Base-by-base conservation (phyloP, 139 green algal species). In the Medakamo hakoo region DNA sequence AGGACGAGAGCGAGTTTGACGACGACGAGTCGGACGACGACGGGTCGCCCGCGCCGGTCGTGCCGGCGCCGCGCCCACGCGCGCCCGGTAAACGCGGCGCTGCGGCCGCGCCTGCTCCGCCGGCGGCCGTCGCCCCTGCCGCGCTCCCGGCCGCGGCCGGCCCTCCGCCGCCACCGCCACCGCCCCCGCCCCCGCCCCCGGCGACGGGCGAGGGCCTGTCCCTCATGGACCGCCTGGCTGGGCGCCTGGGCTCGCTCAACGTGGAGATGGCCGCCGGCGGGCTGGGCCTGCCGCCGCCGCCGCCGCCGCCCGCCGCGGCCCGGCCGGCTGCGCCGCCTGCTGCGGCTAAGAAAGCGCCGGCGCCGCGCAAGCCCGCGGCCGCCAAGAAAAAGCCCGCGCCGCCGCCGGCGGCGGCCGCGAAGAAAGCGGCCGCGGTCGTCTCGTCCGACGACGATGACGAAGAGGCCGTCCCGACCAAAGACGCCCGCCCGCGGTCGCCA, bases 401-500 rank as follows among this genome's bases (percentile, higher is more conserved):
- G 63, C 28, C 20, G 28, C 55, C 49, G 28, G 48, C 63, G 9
- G n/a, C 70, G 4, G 80, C 67, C 25, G 77, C 83, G 57, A 60
- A 82, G 28, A 69, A 80, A 1, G 74, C 75, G 1, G 73, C 73
- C 16, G 78, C 73, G 19, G 72, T 69, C 18, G 78, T 75, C 19
- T 60, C 79, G 29, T 69, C 72, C 21, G 27, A 55, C 25, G 72
- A 67, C 30, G 71, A 77, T 69, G 69, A 75, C n/a, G 66, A 71
- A n/a, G n/a, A n/a, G n/a, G n/a, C n/a, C n/a, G n/a, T n/a, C n/a
- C n/a, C n/a, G n/a, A n/a, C n/a, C n/a, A n/a, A n/a, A n/a, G n/a
- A n/a, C n/a, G n/a, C n/a, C n/a, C n/a, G n/a, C n/a, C n/a, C n/a
- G n/a, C n/a, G n/a, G n/a, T n/a, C n/a, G n/a, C n/a, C n/a, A n/a